These are phyloP conservation scores for Fusarium mundagurra DNA, from an alignment of 2,329 filamentous ascomycete genomes.

Conservation along the genomic window DNA sequence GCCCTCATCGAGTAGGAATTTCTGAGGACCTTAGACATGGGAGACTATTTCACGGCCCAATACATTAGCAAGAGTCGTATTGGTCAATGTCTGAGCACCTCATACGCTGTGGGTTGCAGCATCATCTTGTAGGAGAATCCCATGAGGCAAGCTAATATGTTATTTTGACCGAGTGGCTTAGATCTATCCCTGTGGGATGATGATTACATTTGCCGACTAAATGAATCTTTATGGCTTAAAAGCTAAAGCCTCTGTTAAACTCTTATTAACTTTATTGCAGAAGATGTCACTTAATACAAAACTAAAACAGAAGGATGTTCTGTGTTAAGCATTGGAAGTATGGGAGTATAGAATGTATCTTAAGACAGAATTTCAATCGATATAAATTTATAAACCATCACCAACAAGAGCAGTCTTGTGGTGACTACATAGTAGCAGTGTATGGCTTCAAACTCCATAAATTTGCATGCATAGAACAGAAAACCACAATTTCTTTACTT, in stretches of 20 bases:
- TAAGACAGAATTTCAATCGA: neutral
- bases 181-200: too few species aligned
- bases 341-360: neutral
- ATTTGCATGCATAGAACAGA: constrained; percentile 12
- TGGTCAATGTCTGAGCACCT: neutral
- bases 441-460: constrained; percentile 23
- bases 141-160: too few species aligned
- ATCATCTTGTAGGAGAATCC: neutral
- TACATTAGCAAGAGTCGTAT: neutral
- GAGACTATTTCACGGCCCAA: neutral
- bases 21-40: neutral
- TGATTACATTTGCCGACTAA: too few species aligned
- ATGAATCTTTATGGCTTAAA: neutral
- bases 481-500: neutral
- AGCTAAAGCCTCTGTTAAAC: too few species aligned
- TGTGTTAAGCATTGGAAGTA: neutral
- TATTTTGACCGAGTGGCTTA: too few species aligned
- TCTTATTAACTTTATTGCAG: too few species aligned
- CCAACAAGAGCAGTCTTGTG: constrained; percentile 7
- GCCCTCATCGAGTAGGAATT: neutral
- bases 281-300: too few species aligned
- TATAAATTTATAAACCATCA: neutral
- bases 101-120: neutral
- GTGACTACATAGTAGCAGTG: constrained; percentile 12
- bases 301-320: neutral